Evolutionary conservation across 768 basidiomycete genomes (phyloP).

Genomic region (Serpula lacrymans): DNA sequence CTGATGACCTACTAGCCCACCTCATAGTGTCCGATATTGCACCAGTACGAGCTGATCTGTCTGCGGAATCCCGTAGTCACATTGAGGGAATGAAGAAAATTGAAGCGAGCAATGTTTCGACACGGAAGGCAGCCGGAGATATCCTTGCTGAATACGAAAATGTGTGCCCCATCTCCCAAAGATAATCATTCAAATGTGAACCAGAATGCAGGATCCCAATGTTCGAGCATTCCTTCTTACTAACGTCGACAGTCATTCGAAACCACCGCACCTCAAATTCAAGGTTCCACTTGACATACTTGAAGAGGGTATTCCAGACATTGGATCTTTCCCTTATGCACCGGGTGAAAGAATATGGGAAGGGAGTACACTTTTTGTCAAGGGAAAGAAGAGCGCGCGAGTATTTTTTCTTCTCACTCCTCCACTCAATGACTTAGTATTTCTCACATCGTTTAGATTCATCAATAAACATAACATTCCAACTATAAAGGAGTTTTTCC

Average conservation of each 20-base stretch:
- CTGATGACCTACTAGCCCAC: constrained; percentile 40
- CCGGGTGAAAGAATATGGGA: constrained; percentile 50
- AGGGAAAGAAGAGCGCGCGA: constrained; percentile 74
- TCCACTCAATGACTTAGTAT: background rate
- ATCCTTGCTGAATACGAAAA: constrained; percentile 61
- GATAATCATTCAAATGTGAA: background rate
- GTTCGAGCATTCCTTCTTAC: constrained; percentile 85
- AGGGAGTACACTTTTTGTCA: constrained; percentile 69
- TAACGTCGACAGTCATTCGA: constrained; percentile 49
- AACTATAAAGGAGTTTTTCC: constrained; percentile 67
- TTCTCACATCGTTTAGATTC: constrained; percentile 44
- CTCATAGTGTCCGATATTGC: constrained; percentile 83
- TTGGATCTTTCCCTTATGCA: constrained; percentile 77
- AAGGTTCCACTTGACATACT: constrained; percentile 72
- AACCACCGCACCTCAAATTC: constrained; percentile 50
- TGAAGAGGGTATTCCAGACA: constrained; percentile 51
- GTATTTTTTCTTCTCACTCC: constrained; percentile 17
- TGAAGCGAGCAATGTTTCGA: constrained; percentile 52
- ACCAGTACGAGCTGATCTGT: constrained; percentile 57
- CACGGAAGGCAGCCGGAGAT: constrained; percentile 66
- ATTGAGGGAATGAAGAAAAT: constrained; percentile 72
- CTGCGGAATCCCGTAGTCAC: constrained; percentile 63
- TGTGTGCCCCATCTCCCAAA: constrained; percentile 34
- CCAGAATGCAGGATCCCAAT: constrained; percentile 53
- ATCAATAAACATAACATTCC: constrained; percentile 72